Conservation (phyloP, 768 basidiomycete species). For the Kondoa subrosea region DNA sequence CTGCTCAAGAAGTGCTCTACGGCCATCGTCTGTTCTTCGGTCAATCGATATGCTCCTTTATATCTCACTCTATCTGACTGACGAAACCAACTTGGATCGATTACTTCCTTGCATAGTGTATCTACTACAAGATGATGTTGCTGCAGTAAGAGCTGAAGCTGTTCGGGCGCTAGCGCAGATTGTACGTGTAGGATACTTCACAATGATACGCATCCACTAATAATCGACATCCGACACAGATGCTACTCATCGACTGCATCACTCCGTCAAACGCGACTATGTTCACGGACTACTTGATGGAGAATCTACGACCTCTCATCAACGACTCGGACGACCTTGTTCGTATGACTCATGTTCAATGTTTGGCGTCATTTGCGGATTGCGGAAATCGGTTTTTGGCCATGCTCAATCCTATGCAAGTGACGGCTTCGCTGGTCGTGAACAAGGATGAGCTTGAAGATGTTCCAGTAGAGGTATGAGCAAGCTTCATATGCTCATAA, state of each 20-base stretch:
- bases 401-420: constrained; percentile 79
- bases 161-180: constrained; percentile 64
- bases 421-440: constrained; percentile 53
- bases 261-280: constrained; percentile 41
- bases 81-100: constrained; percentile 86
- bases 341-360: constrained; percentile 63
- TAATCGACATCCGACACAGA: constrained; percentile 22
- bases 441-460: constrained; percentile 55
- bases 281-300: constrained; percentile 88
- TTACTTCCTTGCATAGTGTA: constrained; percentile 84
- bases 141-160: constrained; percentile 63
- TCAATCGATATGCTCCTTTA: constrained; percentile 75
- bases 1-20: constrained; percentile 68
- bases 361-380: constrained; percentile 66
- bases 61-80: constrained; percentile 58
- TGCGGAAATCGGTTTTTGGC: constrained; percentile 76
- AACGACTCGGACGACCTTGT: constrained; percentile 72
- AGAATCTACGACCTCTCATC: constrained; percentile 65
- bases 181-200: constrained; percentile 36
- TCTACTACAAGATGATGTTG: constrained; percentile 65
- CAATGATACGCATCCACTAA: no score
- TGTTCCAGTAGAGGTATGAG: constrained; percentile 52
- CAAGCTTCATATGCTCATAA: background rate
- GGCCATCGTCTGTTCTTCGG: constrained; percentile 70
- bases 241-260: constrained; percentile 30